Percentiles rank a stretch among this genome's conserved stretches.
phyloP scores from a whole-genome alignment of 2,329 filamentous ascomycete species.

The Orbilia blumenaviensis region DNA sequence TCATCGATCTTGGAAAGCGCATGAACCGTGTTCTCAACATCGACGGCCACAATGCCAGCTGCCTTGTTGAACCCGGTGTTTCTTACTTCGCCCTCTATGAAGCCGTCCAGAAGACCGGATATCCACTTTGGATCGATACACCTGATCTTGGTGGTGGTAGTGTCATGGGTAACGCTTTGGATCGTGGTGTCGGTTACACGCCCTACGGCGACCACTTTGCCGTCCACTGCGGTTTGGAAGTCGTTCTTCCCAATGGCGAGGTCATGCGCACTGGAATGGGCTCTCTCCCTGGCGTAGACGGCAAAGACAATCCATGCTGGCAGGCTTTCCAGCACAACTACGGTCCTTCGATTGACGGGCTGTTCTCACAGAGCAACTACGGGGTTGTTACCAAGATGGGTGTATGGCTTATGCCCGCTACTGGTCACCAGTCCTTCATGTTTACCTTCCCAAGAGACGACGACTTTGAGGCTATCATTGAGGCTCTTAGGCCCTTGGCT shows the following conservation, averaged over 20 bases:
- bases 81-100: conserved; percentile 67
- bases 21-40: conserved; percentile 68
- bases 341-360: conserved; percentile 62
- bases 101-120: conserved; percentile 61
- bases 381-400: conserved; percentile 69
- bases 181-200: conserved; percentile 65
- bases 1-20: conserved; percentile 66
- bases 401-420: conserved; percentile 67
- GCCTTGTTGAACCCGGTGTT: conserved; percentile 68
- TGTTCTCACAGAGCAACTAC: conserved; percentile 67
- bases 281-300: conserved; percentile 61
- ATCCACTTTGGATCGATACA: conserved; percentile 62
- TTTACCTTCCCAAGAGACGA: conserved; percentile 65
- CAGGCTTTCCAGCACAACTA: conserved; percentile 63
- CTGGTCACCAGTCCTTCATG: conserved; percentile 62
- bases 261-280: conserved; percentile 65
- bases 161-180: conserved; percentile 64
- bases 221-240: conserved; percentile 63
- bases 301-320: conserved; percentile 61
- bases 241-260: conserved; percentile 64
- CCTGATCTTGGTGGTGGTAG: conserved; percentile 64
- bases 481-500: conserved; percentile 65
- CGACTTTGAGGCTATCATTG: conserved; percentile 64
- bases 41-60: conserved; percentile 65
- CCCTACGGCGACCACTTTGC: conserved; percentile 64